These are phyloP conservation scores for Citrullus mucosospermus DNA, from an alignment of 306 rosid species.

Conservation along the genomic window DNA sequence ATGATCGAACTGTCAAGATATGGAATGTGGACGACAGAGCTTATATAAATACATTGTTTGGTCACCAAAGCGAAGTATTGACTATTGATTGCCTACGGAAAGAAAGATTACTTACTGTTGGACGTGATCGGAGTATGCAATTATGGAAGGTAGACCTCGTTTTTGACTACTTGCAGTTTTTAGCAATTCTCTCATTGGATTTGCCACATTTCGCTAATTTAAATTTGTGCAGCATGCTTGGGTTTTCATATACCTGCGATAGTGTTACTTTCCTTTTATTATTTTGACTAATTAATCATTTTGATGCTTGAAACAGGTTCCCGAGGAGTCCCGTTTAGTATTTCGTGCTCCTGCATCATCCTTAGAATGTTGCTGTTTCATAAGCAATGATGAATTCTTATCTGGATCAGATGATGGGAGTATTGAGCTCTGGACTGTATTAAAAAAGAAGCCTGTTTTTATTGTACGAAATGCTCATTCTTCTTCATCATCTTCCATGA, in stretches of 20 bases:
- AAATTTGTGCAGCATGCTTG: not conserved
- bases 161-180: not conserved
- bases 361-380: conserved; percentile 77
- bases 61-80: conserved; percentile 84
- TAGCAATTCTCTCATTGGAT: not conserved
- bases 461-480: conserved; percentile 76
- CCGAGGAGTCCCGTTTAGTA: conserved; percentile 82
- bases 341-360: conserved; percentile 86
- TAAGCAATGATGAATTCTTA: conserved; percentile 67
- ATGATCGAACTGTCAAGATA: conserved; percentile 79
- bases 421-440: conserved; percentile 61
- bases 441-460: conserved; percentile 72
- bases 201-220: not conserved
- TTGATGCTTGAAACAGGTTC: conserved; percentile 52
- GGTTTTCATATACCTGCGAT: not conserved
- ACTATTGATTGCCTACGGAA: conserved; percentile 70
- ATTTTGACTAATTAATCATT: not conserved
- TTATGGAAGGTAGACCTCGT: conserved; percentile 56
- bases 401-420: conserved; percentile 91
- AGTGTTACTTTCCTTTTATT: not conserved
- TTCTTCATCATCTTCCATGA: conserved; percentile 19
- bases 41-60: conserved; percentile 71
- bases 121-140: conserved; percentile 89
- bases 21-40: conserved; percentile 97
- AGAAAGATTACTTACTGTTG: conserved; percentile 74